Evolutionary conservation across 1,284 basidiomycete species (phyloP), one percentile per base, ranked within the genome.

Genomic region (Rhodotorula sp.): DNA sequence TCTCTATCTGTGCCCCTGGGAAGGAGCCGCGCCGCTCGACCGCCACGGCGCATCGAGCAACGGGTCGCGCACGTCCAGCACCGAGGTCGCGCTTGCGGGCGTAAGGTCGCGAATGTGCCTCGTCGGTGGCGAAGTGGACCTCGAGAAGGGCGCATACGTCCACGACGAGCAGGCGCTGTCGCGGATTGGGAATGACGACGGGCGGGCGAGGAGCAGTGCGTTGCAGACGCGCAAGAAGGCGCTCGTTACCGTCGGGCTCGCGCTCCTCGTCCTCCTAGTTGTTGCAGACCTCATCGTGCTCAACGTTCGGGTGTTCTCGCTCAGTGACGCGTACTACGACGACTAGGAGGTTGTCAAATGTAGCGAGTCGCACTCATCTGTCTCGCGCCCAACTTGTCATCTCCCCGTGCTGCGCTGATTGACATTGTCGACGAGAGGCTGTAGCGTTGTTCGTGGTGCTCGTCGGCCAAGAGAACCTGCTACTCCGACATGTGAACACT

Each of bases 1-100:
- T 1, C 64, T 70, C 2, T 72, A 72, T 42, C 64, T 72, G 8
- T 72, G 70, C n/a, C 70, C 70, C 0, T 72, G 70, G 70, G 70
- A 72, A n/a, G 45, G 7, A 1, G 4, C 17, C 13, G 16, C 48
- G 8, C 61, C 54, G 21, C 52, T 21, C 27, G 55, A 9, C 10
- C 25, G 19, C 46, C 3, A 19, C 54, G 63, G 21, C 8, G 45
- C 21, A 23, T 56, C 54, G 1, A 49, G 14, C 7, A 7, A 16
- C 34, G 17, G 17, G 34, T 5, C 7, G 3, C 34, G 12, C 54
- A 16, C 7, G 27, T 56, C 55, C 12, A 23, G 16, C 54, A 41
- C 34, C 34, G 34, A 34, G 34, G 34, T 34, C 34, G 34, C 34
- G 34, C 34, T 34, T 34, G 34, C 34, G 34, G 34, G 34, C 34